Percentiles rank a stretch among this genome's conserved stretches.
phyloP scores from a whole-genome alignment of 345 rosid species.

The Laguncularia racemosa region DNA sequence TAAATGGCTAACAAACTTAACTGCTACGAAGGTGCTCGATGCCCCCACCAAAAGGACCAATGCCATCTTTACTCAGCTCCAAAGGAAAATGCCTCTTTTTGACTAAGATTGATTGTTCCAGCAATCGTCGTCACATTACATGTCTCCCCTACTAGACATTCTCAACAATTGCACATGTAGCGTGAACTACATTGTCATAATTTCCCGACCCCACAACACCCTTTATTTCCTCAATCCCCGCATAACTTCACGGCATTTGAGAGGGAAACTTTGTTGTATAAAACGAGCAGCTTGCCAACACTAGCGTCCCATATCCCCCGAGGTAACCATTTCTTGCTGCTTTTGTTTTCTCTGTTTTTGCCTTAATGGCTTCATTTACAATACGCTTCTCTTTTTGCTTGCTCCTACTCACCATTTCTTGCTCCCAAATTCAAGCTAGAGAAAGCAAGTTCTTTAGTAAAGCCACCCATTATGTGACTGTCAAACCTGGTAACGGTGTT shows the following conservation, averaged over 20 bases:
- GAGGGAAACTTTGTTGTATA: background rate
- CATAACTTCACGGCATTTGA: slow-evolving; percentile 26
- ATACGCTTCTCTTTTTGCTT: slow-evolving; percentile 15
- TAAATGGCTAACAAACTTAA: slow-evolving; percentile 22
- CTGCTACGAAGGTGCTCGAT: slow-evolving; percentile 8
- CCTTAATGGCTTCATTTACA: slow-evolving; percentile 32
- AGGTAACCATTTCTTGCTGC: background rate
- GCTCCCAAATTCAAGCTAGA: slow-evolving; percentile 34
- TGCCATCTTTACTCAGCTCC: too few relatives aligned
- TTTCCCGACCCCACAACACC: slow-evolving; percentile 24
- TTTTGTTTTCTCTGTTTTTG: background rate
- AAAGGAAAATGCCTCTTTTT: too few relatives aligned
- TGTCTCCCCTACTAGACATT: slow-evolving; percentile 12
- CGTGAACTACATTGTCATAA: slow-evolving; percentile 15
- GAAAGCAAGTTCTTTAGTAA: slow-evolving; percentile 59
- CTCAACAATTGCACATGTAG: slow-evolving; percentile 28
- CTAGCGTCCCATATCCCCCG: slow-evolving; percentile 9
- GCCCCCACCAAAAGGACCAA: too few relatives aligned
- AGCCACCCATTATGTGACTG: slow-evolving; percentile 24
- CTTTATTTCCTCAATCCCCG: slow-evolving; percentile 44
- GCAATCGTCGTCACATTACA: too few relatives aligned
- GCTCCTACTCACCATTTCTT: slow-evolving; percentile 12
- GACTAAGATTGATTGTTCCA: too few relatives aligned
- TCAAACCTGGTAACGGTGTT: slow-evolving; percentile 1
- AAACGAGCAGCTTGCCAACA: background rate